Base-by-base conservation (phyloP, 768 basidiomycete species). In the Pulveroboletus sp. region DNA sequence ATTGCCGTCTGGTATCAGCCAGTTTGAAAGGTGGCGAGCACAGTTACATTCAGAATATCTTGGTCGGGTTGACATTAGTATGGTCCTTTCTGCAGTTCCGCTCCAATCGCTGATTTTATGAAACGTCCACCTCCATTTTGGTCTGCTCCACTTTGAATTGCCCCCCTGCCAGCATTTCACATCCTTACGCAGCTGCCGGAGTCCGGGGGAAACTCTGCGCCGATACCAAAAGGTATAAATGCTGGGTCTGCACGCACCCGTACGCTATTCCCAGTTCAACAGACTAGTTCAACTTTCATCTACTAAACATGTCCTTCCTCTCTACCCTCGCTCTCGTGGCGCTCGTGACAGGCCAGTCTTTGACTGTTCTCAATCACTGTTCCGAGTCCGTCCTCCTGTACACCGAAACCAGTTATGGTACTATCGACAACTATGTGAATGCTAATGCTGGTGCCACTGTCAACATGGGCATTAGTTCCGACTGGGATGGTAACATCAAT, bases 401-500 rank as follows among this genome's bases (percentile, higher is more conserved):
- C 21, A 70, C 66, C 0, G 56, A 62, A 49, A 69, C 35, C 19
- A 68, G 66, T 45, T 67, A 31, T 13, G 66, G 66, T 31, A 35
- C 20, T 25, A 57, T 68, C 39, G 7, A 24, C 2, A 70, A 65
- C 56, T 44, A 69, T 27, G 53, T 69, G 33, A 53, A 41, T 25
- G 48, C 70, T 19, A 47, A 31, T 32, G 49, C 53, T 23, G 69
- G 62, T 17, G 53, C 45, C 23, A 65, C 52, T 27, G 17, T 25
- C 34, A 58, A 70, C 60, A 6, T 65, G 53, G 64, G 59, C 32
- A 66, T 66, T 10, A 68, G 62, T 32, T 56, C 59, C 43, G 43
- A 66, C 59, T 66, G 64, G 64, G 65, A 66, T 7, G 65, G 66
- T 37, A 57, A 61, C 20, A 12, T 66, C 42, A 68, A 66, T 27